Conservation (phyloP, 1,284 basidiomycete species). For the Uromyces viciae-fabae region DNA sequence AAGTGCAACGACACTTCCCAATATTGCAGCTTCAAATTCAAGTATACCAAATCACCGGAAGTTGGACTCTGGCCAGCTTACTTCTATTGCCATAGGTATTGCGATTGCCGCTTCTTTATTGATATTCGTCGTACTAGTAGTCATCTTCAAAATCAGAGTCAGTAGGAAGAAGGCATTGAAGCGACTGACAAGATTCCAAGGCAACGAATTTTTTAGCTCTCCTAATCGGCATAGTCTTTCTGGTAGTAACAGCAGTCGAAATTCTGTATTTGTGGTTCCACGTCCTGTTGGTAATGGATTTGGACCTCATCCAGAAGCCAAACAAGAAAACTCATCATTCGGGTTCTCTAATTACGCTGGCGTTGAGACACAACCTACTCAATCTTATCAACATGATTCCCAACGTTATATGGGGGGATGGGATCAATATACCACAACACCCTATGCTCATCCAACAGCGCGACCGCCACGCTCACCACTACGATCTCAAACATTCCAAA, state of each 20-base stretch:
- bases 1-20: background rate
- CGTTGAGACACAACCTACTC: background rate
- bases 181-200: background rate
- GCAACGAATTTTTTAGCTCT: slow-evolving; percentile 7
- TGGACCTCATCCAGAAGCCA: background rate
- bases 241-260: slow-evolving; percentile 4
- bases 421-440: background rate
- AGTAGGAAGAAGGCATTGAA: slow-evolving; percentile 5
- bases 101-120: background rate
- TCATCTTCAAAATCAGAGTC: slow-evolving; percentile 29
- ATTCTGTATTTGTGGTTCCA: background rate
- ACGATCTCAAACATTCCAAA: slow-evolving; percentile 5
- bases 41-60: background rate
- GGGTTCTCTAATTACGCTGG: background rate
- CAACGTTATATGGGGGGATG: too few species aligned
- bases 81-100: slow-evolving; percentile 11
- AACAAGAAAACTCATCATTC: background rate
- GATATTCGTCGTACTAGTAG: slow-evolving; percentile 12
- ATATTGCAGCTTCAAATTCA: background rate
- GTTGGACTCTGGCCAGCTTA: background rate
- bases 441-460: background rate
- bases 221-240: slow-evolving; percentile 2
- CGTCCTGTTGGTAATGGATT: slow-evolving; percentile 7
- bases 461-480: slow-evolving; percentile 12
- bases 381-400: too few species aligned